phyloP scores from a whole-genome alignment of 108 stramenopile genomes.

The Skeletonema grethae region DNA sequence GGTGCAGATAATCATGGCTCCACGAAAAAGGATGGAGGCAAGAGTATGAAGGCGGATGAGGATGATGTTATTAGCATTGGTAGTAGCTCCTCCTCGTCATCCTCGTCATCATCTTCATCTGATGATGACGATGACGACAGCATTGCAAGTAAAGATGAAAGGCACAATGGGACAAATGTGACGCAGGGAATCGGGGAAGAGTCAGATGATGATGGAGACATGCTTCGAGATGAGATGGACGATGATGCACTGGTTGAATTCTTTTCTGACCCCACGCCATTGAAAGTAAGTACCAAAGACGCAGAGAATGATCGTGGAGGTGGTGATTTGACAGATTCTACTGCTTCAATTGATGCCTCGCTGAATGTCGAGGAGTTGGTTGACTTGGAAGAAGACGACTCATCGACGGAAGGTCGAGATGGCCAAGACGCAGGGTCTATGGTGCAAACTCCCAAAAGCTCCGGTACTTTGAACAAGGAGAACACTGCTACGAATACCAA shows the following conservation, averaged over 20 bases:
- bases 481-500: slow-evolving; percentile 1
- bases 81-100: slow-evolving; percentile 3
- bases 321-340: not conserved
- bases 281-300: not conserved
- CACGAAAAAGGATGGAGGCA: not conserved
- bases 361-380: slow-evolving; percentile 27
- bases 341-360: slow-evolving; percentile 4
- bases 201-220: slow-evolving; percentile 1
- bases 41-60: not conserved
- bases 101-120: not conserved
- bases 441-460: not conserved
- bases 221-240: slow-evolving; percentile 11
- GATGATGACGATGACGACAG: not conserved
- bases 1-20: not conserved
- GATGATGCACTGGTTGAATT: slow-evolving; percentile 17
- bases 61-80: slow-evolving; percentile 8
- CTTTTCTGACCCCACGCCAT: slow-evolving; percentile 11
- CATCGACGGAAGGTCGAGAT: not conserved
- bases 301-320: not conserved
- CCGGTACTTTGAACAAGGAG: not conserved
- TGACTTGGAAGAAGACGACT: slow-evolving; percentile 27
- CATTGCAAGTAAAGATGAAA: not conserved
- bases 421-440: not conserved
- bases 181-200: not conserved
- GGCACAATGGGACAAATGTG: not conserved